Evolutionary conservation across 148 eudicot species (phyloP), one percentile per base, ranked within the genome.

Genomic region (Silene latifolia): DNA sequence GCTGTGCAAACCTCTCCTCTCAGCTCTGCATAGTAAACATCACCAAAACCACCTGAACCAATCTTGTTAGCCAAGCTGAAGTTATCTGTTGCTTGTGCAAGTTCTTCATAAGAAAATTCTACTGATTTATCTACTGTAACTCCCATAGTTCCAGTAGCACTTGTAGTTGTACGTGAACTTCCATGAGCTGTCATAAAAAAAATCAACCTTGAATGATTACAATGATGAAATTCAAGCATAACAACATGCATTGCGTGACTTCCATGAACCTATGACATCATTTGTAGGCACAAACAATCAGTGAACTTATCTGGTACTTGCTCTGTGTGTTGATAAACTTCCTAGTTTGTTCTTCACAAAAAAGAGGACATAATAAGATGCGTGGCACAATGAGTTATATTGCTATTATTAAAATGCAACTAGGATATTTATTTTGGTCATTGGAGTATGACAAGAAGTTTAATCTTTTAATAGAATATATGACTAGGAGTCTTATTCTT

Each of bases 31-130:
- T 89, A 93, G 82, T 80, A 93, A 77, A 93, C 98, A 80, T 89
- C 86, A 54, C 98, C 98, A 79, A 93, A 93, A 60, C 98, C 98
- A 80, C 98, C 98, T 82, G 91, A 78, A 74, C 98, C 98, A 80
- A 93, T 93, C 83, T 90, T 90, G 59, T 84, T 81, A 72, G 92
- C 88, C 42, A 89, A 63, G 80, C 87, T 93, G 87, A 93, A 93
- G 82, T 90, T 81, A 78, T 87, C 72, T 39, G 98, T 91, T 70
- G 94, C 89, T 48, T 74, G 83, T 63, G 98, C 89, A 72, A 93
- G 90, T 81, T 93, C 98, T 75, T 93, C 97, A 83, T 91, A 91
- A 8, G 94, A 83, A 74, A 89, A 93, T 80, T 88, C 89, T 78
- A 91, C 89, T 74, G 93, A 90, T 85, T 89, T 91, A 73, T 85